Percentiles rank a stretch among this genome's conserved stretches.
Evolutionary conservation across 73 alveolate genomes (phyloP).

Genomic region (Uronychia binucleata): DNA sequence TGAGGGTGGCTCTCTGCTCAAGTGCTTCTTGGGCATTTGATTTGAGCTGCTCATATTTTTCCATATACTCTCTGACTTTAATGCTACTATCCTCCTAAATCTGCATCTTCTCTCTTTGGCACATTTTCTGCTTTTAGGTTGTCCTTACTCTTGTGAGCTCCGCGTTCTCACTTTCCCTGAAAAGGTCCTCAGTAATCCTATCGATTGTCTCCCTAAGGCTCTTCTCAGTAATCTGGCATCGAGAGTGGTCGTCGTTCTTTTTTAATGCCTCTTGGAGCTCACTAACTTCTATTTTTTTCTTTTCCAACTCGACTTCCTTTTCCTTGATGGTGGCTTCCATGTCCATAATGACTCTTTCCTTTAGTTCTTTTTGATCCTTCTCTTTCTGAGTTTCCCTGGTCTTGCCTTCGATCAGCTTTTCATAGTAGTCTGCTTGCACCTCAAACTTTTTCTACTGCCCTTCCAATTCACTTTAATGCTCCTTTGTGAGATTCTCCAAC

Average conservation of each 20-base stretch:
- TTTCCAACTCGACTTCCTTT: not conserved
- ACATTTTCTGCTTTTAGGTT: not conserved
- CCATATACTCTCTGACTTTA: not conserved
- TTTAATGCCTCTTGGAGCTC: not conserved
- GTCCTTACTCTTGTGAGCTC: not conserved
- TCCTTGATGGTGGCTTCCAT: not conserved
- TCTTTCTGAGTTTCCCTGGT: not conserved
- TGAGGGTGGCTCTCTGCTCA: not conserved
- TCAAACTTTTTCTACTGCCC: not conserved
- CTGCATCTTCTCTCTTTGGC: not conserved
- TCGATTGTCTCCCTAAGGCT: not conserved
- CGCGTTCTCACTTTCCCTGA: not conserved
- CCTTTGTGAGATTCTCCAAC: not conserved
- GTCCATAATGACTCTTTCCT: not conserved
- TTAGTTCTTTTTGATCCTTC: not conserved
- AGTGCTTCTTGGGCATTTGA: not conserved
- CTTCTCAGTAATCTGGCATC: not conserved
- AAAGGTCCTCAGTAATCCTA: not conserved
- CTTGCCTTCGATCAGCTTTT: not conserved
- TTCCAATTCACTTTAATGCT: not conserved
- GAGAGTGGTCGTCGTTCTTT: not conserved
- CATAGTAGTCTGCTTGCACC: not conserved
- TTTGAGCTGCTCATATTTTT: not conserved
- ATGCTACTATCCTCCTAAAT: not conserved
- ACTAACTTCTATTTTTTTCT: not conserved